Evolutionary conservation across 768 basidiomycete genomes (phyloP), one percentile per base, ranked within the genome.

Genomic region (Myochromella boudieri): DNA sequence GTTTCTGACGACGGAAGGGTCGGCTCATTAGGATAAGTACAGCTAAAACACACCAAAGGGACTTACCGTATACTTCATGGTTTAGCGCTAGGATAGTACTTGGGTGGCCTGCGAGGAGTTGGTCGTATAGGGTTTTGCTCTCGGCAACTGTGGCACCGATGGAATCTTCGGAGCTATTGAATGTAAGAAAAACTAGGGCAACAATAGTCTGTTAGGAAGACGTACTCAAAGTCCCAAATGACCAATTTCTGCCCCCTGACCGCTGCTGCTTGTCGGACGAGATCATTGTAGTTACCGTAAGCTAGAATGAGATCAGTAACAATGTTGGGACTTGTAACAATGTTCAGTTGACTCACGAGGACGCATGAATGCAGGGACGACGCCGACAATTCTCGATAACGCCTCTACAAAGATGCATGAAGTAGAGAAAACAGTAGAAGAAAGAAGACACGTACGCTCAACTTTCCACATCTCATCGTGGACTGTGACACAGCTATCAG

Each of bases 221-320:
- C 58, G 9, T 46, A 57, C 55, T 60, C 60, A 18, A 60, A 60
- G 42, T 60, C 71, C 72, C 73, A 75, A 15, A 60, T 56, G 6
- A 66, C 68, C 3, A 75, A 29, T 4, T 64, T 64, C 45, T 74
- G 70, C 3, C 64, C 63, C n/a, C 69, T 62, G 18, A 62, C 44
- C 20, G 39, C 51, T 1, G 72, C 60, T 12, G 61, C 72, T 56
- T 69, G 63, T 5, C 65, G 66, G 11, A 76, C 76, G n/a, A 72
- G 66, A 53, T 74, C 58, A 51, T 79, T 77, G 60, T 72, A 75
- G 53, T 59, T 69, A 8, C 76, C 75, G 50, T 70, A 77, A 5
- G 75, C 67, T 72, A 36, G 25, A n/a, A n/a, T n/a, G n/a, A n/a
- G n/a, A n/a, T n/a, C n/a, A n/a, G n/a, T n/a, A n/a, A n/a, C n/a